These are phyloP conservation scores for Populus ilicifolia DNA, from an alignment of 345 rosid species.

Conservation along the genomic window DNA sequence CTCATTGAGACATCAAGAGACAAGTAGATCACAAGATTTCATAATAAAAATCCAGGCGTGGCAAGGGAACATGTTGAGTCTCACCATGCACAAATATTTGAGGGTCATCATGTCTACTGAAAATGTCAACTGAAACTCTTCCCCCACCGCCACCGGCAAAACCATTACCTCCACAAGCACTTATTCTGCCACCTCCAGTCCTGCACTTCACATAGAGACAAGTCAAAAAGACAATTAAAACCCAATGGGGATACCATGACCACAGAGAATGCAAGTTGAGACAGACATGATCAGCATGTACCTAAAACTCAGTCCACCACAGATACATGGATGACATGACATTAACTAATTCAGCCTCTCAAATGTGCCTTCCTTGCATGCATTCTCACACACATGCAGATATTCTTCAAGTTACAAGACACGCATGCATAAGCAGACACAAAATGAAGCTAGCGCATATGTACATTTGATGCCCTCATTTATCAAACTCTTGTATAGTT, in stretches of 20 bases:
- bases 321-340: background rate
- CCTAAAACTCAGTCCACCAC: background rate
- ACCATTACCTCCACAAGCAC: constrained; percentile 97
- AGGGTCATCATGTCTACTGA: constrained; percentile 96
- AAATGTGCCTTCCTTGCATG: background rate
- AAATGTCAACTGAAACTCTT: constrained; percentile 85
- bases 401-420: background rate
- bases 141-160: constrained; percentile 99
- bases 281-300: background rate
- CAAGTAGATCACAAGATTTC: background rate
- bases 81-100: constrained; percentile 86
- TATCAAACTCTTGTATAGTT: background rate
- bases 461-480: background rate
- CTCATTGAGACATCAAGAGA: background rate
- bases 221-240: constrained; percentile 13
- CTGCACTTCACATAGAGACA: constrained; percentile 59
- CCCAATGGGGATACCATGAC: background rate
- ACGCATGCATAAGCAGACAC: background rate
- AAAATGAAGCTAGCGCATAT: background rate
- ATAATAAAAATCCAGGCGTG: background rate
- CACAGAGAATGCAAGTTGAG: constrained; percentile 1
- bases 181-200: constrained; percentile 88
- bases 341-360: background rate
- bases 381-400: background rate
- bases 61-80: constrained; percentile 17